Evolutionary conservation across 345 rosid genomes (phyloP).

Genomic region (Turritis glabra): DNA sequence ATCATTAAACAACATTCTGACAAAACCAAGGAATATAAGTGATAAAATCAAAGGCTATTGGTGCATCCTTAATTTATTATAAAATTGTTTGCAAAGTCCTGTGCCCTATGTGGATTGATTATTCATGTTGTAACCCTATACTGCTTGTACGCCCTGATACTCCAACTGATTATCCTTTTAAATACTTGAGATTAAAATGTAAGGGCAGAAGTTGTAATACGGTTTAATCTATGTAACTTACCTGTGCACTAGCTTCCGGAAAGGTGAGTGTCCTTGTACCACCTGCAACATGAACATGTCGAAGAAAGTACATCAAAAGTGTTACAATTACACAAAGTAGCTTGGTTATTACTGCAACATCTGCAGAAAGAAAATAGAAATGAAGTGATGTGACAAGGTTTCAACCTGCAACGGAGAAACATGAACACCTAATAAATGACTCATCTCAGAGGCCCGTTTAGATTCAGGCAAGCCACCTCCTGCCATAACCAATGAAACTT

Average conservation of each 20-base stretch:
- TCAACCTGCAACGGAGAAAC: slow-evolving; percentile 72
- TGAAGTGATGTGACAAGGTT: neutral
- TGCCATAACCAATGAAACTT: slow-evolving; percentile 24
- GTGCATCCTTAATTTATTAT: neutral
- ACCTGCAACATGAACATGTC: slow-evolving; percentile 49
- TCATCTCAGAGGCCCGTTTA: slow-evolving; percentile 71
- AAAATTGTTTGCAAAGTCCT: neutral
- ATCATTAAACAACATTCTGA: neutral
- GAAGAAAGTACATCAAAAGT: neutral
- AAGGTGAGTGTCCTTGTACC: slow-evolving; percentile 85
- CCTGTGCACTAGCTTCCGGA: slow-evolving; percentile 66
- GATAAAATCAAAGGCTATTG: neutral
- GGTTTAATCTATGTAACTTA: slow-evolving; percentile 18
- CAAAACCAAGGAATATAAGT: neutral
- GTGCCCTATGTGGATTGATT: neutral
- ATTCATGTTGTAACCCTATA: neutral
- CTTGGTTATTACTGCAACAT: neutral
- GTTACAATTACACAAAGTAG: neutral
- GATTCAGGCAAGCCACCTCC: slow-evolving; percentile 92
- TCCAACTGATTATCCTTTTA: neutral
- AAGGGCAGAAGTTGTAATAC: neutral
- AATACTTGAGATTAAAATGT: neutral
- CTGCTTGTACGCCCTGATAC: neutral
- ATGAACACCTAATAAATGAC: slow-evolving; percentile 56
- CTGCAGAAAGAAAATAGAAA: neutral